Conservation (phyloP, 106 monocot species). For the Dendrobium catenatum region DNA sequence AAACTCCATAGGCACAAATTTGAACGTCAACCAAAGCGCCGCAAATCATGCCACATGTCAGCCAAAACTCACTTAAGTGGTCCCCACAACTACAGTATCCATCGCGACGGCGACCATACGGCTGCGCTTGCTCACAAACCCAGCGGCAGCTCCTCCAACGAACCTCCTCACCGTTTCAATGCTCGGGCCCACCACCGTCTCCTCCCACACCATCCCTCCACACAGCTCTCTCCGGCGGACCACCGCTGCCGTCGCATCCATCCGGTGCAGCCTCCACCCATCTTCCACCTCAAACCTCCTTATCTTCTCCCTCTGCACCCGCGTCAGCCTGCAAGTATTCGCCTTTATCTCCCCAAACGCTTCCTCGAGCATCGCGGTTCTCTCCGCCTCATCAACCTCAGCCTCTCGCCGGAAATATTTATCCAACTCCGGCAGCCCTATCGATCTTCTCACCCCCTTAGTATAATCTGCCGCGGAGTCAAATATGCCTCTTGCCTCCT, state of each 20-base stretch:
- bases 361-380: conserved; percentile 10
- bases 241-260: conserved; percentile 59
- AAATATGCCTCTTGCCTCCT: conserved; percentile 27
- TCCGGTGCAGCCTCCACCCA: conserved; percentile 45
- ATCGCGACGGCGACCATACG: neutral
- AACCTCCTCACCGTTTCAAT: conserved; percentile 29
- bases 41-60: neutral
- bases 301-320: conserved; percentile 53
- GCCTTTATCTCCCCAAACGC: conserved; percentile 47
- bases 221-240: conserved; percentile 5
- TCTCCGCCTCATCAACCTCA: conserved; percentile 4
- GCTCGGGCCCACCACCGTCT: conserved; percentile 18
- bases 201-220: conserved; percentile 19
- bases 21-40: neutral
- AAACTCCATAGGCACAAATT: neutral
- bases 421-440: conserved; percentile 41
- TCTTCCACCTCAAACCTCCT: conserved; percentile 17
- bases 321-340: conserved; percentile 50
- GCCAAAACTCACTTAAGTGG: neutral
- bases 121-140: neutral
- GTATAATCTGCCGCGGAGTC: conserved; percentile 10
- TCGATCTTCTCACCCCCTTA: conserved; percentile 17
- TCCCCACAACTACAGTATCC: neutral
- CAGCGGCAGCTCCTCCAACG: neutral
- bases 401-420: conserved; percentile 22